A percentile compares a stretch with the other conserved stretches of the same genome.
These are phyloP conservation scores for Mycena belliarum DNA, from an alignment of 768 basidiomycete genomes.

Conservation along the genomic window DNA sequence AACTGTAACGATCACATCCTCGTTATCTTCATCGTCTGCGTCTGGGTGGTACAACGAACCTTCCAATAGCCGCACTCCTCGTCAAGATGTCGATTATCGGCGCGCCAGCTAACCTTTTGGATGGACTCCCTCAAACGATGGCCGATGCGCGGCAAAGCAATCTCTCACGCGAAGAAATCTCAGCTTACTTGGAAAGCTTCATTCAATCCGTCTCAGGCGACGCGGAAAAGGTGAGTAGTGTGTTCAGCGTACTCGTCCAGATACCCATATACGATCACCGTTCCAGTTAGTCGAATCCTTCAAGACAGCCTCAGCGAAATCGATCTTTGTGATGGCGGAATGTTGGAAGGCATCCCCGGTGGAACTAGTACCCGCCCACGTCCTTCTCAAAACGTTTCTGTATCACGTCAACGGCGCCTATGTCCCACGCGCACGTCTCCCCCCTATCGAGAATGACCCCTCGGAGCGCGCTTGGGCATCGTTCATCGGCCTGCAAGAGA, in stretches of 20 bases:
- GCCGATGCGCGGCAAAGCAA: background rate
- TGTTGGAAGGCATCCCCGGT: background rate
- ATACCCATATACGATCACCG: no score
- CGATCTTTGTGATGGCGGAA: background rate
- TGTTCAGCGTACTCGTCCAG: background rate
- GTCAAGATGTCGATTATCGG: background rate
- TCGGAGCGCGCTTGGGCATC: constrained; percentile 11
- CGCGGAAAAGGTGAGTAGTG: background rate
- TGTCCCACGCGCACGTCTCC: background rate
- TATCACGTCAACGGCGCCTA: background rate
- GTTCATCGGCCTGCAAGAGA: constrained; percentile 3
- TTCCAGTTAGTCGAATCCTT: constrained; percentile 1
- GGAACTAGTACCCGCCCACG: background rate
- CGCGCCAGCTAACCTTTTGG: background rate
- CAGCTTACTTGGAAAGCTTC: background rate
- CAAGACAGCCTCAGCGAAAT: background rate
- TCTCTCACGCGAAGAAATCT: background rate
- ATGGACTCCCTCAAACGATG: background rate
- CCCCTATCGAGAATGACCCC: constrained; percentile 3
- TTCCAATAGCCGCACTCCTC: background rate
- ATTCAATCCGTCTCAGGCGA: background rate
- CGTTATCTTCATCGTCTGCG: no score
- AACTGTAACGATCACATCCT: no score
- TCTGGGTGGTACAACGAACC: no score
- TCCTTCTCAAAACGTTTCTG: constrained; percentile 2